Conservation (phyloP, 2,329 filamentous ascomycete species). For the Ascocoryne sarcoides region DNA sequence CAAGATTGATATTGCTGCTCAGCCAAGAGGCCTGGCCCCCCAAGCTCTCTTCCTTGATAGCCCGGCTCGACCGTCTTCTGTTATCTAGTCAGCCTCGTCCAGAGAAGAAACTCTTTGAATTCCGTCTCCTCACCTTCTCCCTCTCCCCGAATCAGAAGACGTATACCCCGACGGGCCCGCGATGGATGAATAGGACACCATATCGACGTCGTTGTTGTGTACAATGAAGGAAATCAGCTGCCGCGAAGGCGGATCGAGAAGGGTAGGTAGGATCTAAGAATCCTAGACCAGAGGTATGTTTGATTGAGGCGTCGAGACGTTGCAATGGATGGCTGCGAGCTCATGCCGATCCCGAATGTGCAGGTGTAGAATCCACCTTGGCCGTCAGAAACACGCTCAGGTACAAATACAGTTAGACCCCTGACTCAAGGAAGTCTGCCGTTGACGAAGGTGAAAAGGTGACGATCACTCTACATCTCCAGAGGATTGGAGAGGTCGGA, state of each 20-base stretch:
- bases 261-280: neutral
- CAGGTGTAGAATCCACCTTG: neutral
- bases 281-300: neutral
- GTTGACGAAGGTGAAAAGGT: neutral
- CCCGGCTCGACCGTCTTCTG: constrained; percentile 21
- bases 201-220: no score
- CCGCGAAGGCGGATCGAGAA: neutral
- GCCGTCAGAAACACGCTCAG: neutral
- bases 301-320: neutral
- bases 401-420: neutral
- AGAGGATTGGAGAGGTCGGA: no score
- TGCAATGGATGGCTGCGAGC: neutral
- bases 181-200: constrained; percentile 25
- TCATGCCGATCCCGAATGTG: neutral
- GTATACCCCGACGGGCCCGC: constrained; percentile 15
- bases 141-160: constrained; percentile 19
- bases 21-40: constrained; percentile 74
- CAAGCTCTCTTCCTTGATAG: constrained; percentile 60
- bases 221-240: no score
- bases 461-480: neutral
- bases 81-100: constrained; percentile 1
- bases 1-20: constrained; percentile 87
- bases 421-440: neutral
- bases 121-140: constrained; percentile 17
- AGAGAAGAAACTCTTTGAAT: neutral